phyloP scores from a whole-genome alignment of 1,284 basidiomycete species.

The Tylopilus orsonianus region DNA sequence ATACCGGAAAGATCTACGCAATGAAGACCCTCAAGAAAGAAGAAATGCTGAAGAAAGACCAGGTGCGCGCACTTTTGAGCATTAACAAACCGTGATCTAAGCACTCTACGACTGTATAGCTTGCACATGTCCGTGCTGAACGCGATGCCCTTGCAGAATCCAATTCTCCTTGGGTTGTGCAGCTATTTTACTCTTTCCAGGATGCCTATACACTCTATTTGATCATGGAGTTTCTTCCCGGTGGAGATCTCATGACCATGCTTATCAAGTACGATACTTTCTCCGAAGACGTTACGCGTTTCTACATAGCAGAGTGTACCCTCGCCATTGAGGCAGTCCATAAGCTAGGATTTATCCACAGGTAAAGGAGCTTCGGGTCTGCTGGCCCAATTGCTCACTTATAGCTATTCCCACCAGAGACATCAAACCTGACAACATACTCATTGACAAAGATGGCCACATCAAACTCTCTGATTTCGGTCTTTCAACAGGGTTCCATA shows the following conservation, averaged over 20 bases:
- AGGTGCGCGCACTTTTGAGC: conserved; percentile 50
- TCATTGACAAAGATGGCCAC: conserved; percentile 89
- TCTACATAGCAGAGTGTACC: conserved; percentile 96
- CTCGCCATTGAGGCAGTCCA: conserved; percentile 91
- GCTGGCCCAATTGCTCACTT: not conserved
- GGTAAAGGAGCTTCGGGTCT: conserved; percentile 37
- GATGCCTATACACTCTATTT: conserved; percentile 93
- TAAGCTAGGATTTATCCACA: conserved; percentile 91
- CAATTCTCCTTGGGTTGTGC: conserved; percentile 97
- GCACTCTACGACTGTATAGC: conserved; percentile 48
- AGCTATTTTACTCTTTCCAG: conserved; percentile 98
- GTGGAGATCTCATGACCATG: conserved; percentile 99
- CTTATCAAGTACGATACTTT: conserved; percentile 99
- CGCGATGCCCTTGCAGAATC: conserved; percentile 95
- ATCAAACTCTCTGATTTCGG: conserved; percentile 97
- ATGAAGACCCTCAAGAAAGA: conserved; percentile 99
- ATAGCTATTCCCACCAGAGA: conserved; percentile 51
- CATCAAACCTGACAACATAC: conserved; percentile 96
- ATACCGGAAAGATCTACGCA: conserved; percentile 98
- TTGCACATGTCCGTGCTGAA: conserved; percentile 87
- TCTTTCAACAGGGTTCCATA: conserved; percentile 93
- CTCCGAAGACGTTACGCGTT: conserved; percentile 96
- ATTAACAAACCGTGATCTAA: conserved; percentile 27
- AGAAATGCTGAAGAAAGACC: conserved; percentile 99
- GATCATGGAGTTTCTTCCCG: conserved; percentile 99